Evolutionary conservation across 177 flowering plant genomes (phyloP).

Genomic region (Vitis hybrid): DNA sequence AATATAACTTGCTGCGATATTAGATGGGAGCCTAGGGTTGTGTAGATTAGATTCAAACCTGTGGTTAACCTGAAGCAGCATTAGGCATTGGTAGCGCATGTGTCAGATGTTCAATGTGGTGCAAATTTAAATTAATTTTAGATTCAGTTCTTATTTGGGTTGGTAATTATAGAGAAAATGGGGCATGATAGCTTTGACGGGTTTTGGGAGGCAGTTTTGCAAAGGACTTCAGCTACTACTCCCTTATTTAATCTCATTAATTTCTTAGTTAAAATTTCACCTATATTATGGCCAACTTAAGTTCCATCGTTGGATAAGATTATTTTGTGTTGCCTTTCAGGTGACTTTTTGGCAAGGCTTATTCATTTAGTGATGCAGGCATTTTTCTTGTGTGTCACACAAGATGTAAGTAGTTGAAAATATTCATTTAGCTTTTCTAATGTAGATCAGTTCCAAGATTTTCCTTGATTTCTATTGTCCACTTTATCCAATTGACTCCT

Average conservation of each 20-base stretch:
- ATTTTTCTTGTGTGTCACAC: neutral
- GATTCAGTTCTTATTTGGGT: neutral
- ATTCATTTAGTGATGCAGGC: neutral
- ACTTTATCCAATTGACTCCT: neutral
- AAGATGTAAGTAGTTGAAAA: slow-evolving; percentile 2
- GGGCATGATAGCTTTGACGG: neutral
- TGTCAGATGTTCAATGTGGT: too few species aligned
- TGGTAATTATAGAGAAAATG: neutral
- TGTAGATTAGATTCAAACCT: too few species aligned
- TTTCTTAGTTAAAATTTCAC: neutral
- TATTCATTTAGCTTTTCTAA: neutral
- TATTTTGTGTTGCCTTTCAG: neutral
- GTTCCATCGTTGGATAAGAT: neutral
- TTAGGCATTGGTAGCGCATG: too few species aligned
- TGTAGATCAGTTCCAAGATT: neutral
- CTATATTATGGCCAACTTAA: neutral
- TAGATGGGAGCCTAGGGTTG: too few species aligned
- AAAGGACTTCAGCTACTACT: neutral
- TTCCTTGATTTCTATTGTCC: neutral
- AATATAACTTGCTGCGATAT: too few species aligned
- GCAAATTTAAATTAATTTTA: too few species aligned
- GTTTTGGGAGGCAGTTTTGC: neutral
- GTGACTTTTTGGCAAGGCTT: slow-evolving; percentile 1
- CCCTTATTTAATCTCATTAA: neutral
- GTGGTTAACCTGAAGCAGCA: too few species aligned